These are phyloP conservation scores for Annulohypoxylon stygium DNA, from an alignment of 495 filamentous ascomycete genomes.

Conservation along the genomic window DNA sequence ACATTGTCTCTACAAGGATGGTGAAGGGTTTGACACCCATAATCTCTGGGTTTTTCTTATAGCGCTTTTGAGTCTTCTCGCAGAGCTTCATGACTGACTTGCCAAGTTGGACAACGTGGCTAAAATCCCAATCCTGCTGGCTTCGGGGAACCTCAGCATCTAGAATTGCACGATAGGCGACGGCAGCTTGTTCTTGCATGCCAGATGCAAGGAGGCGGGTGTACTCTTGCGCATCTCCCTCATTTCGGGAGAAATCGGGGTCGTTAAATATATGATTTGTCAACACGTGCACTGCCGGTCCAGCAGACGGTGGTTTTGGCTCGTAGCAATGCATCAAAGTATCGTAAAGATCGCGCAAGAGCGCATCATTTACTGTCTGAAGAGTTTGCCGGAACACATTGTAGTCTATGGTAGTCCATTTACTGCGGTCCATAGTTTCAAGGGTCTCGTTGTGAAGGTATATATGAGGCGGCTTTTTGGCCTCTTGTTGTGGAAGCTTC, in stretches of 20 bases:
- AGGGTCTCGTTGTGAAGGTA: constrained; percentile 58
- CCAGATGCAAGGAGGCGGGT: constrained; percentile 76
- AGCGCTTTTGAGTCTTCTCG: constrained; percentile 91
- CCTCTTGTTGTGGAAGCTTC: constrained; percentile 75
- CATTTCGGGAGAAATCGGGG: constrained; percentile 75
- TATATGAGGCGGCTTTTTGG: constrained; percentile 62
- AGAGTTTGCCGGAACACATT: constrained; percentile 80
- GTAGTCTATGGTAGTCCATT: constrained; percentile 87
- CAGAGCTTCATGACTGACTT: constrained; percentile 85
- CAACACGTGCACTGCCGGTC: constrained; percentile 84
- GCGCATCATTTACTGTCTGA: constrained; percentile 78
- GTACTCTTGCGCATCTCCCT: constrained; percentile 77
- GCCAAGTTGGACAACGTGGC: constrained; percentile 87
- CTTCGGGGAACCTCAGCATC: constrained; percentile 78
- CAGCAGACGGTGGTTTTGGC: constrained; percentile 80
- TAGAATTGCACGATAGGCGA: constrained; percentile 79
- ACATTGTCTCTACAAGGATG: constrained; percentile 83
- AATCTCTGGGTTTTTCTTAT: constrained; percentile 86
- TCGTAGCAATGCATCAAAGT: constrained; percentile 90
- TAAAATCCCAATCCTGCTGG: constrained; percentile 84
- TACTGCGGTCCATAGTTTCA: constrained; percentile 58
- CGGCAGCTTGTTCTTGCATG: constrained; percentile 77
- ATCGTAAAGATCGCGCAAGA: constrained; percentile 90
- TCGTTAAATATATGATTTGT: constrained; percentile 86
- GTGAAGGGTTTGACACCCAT: constrained; percentile 90